Conservation (phyloP, 1,284 basidiomycete species). For the Apiotrichum akiyoshidainum region DNA sequence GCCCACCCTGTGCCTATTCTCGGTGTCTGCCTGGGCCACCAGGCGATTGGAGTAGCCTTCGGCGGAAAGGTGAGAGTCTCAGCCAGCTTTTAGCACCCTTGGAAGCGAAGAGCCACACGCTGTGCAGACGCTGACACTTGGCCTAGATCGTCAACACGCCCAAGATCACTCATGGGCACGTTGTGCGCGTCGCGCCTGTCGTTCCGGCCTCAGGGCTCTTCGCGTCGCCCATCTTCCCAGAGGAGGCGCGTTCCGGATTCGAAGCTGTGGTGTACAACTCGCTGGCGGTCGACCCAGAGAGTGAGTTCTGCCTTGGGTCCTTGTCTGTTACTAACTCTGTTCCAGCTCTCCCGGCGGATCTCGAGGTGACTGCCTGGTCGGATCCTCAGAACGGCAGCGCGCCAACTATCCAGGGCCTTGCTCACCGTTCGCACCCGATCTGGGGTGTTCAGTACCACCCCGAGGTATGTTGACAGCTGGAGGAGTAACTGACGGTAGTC, state of each 20-base stretch:
- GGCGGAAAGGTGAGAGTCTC: constrained; percentile 61
- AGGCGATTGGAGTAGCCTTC: constrained; percentile 76
- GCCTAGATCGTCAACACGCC: constrained; percentile 48
- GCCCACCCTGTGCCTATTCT: constrained; percentile 45
- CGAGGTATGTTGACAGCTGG: constrained; percentile 54
- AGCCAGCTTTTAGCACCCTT: constrained; percentile 44
- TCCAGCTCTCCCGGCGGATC: constrained; percentile 50
- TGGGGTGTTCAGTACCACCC: constrained; percentile 98
- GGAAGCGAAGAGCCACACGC: too few relatives aligned
- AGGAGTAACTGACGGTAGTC: constrained; percentile 37
- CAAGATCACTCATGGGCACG: constrained; percentile 66
- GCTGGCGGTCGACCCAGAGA: constrained; percentile 51
- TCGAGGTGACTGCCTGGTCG: constrained; percentile 54
- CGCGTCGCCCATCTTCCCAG: constrained; percentile 29
- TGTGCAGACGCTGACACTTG: not conserved
- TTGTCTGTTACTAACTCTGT: not conserved
- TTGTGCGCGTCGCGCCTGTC: constrained; percentile 58
- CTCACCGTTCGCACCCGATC: constrained; percentile 66
- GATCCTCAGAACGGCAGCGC: constrained; percentile 30
- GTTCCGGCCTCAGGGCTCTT: constrained; percentile 33
- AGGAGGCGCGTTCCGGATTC: constrained; percentile 49
- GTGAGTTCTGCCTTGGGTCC: constrained; percentile 23
- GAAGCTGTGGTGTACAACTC: constrained; percentile 77
- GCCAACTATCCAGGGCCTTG: constrained; percentile 48
- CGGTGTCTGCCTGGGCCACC: constrained; percentile 81